These are phyloP conservation scores for Cryptosporidium canis DNA, from an alignment of 169 alveolate genomes.

Conservation along the genomic window DNA sequence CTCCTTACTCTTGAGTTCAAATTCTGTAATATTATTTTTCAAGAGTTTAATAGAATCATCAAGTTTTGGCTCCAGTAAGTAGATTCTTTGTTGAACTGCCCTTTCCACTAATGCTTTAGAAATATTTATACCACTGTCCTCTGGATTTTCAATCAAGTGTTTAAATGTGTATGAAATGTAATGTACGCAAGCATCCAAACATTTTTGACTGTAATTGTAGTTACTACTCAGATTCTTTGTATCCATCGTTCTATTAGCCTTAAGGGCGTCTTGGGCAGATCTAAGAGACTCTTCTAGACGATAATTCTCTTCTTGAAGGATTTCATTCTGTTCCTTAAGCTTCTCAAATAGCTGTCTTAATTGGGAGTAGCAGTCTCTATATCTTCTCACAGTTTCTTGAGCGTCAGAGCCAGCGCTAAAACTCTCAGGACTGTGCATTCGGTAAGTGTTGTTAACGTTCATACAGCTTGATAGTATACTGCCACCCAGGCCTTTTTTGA, in stretches of 20 bases:
- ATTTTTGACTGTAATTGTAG: slow-evolving; percentile 56
- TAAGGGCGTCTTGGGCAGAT: slow-evolving; percentile 24
- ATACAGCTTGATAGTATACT: slow-evolving; percentile 59
- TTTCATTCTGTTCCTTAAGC: slow-evolving; percentile 62
- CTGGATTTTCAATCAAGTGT: slow-evolving; percentile 18
- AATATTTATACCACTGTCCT: background rate
- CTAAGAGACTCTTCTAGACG: slow-evolving; percentile 29
- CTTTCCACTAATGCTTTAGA: slow-evolving; percentile 45
- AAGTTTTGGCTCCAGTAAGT: slow-evolving; percentile 47
- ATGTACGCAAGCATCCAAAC: slow-evolving; percentile 71
- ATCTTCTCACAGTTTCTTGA: slow-evolving; percentile 68
- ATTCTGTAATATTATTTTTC: background rate
- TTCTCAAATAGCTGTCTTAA: slow-evolving; percentile 57
- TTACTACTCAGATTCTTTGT: slow-evolving; percentile 50
- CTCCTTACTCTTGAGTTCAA: background rate
- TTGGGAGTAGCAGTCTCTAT: slow-evolving; percentile 58
- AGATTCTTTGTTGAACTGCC: slow-evolving; percentile 60
- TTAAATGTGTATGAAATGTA: slow-evolving; percentile 27
- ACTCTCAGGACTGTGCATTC: slow-evolving; percentile 8
- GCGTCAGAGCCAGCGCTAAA: slow-evolving; percentile 19
- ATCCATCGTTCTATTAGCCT: slow-evolving; percentile 37
- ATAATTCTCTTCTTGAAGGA: slow-evolving; percentile 42
- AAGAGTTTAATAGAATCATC: slow-evolving; percentile 44
- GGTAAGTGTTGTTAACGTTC: slow-evolving; percentile 20
- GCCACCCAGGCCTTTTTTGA: slow-evolving; percentile 40